These are phyloP conservation scores for Ilex paraguariensis DNA, from an alignment of 305 asterid species.

Conservation along the genomic window DNA sequence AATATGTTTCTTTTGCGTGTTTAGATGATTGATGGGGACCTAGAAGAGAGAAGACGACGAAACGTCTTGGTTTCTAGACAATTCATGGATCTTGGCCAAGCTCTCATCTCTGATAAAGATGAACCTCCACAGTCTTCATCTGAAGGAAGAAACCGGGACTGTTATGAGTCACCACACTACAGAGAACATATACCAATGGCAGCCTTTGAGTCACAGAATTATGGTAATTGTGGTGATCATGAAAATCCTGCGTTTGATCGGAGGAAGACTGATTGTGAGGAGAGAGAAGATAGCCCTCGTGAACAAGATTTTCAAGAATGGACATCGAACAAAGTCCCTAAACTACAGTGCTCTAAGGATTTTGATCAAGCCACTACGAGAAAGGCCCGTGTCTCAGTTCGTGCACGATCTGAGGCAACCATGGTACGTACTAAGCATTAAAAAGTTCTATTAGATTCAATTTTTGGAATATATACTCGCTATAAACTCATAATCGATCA, in stretches of 20 bases:
- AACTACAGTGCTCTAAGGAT: conserved; percentile 11
- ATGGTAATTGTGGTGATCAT: neutral
- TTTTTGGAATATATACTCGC: too few species aligned
- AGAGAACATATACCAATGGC: neutral
- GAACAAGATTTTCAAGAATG: conserved; percentile 14
- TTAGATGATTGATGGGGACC: conserved; percentile 9
- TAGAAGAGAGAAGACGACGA: conserved; percentile 13
- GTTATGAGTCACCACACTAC: conserved; percentile 10
- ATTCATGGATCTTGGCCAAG: conserved; percentile 2
- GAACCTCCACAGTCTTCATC: neutral
- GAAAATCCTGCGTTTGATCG: neutral
- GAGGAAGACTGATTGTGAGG: neutral
- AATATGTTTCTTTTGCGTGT: neutral
- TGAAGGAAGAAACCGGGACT: neutral
- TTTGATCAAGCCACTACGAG: conserved; percentile 26
- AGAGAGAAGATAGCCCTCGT: conserved; percentile 10
- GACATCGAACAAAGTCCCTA: conserved; percentile 14
- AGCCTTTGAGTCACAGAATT: neutral
- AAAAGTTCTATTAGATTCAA: too few species aligned
- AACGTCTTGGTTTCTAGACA: conserved; percentile 2
- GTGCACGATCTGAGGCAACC: conserved; percentile 44
- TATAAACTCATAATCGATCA: too few species aligned
- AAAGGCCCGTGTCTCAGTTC: conserved; percentile 48
- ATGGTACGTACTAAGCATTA: conserved; percentile 16
- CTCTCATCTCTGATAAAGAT: neutral